Base-by-base conservation (phyloP, 208 protist species). In the Leishmania tropica region DNA sequence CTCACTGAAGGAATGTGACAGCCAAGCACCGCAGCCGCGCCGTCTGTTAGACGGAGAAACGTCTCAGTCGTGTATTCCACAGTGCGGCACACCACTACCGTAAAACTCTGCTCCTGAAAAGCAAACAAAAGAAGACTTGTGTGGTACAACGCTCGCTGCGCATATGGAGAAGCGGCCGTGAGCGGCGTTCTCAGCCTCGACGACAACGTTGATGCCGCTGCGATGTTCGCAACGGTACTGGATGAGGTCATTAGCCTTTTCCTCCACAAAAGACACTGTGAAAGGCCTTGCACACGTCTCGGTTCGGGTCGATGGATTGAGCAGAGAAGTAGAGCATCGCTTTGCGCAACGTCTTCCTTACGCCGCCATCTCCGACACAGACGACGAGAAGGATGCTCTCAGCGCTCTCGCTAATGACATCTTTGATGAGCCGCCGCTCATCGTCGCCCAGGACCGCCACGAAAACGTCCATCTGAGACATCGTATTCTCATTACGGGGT, bases 161-260 rank as follows among this genome's bases (percentile, higher is more conserved):
- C 84, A 83, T 15, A 93, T 80, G 31, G 89, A 90, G 51, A 74
- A 85, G 76, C 90, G 92, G 21, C 76, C 65, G 79, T 94, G 78
- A 35, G 75, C 60, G 21, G 79, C 81, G 48, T 84, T 83, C 62
- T 96, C 92, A 40, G 87, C 81, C 45, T 94, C 89, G 54, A 94
- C 80, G 2, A 93, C 82, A 68, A 80, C 87, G 47, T 89, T 83
- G 78, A 96, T 91, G 72, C 92, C 90, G 51, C 70, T 82, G 13
- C 85, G 80, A 15, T 89, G 86, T 62, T 96, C 88, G 76, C 90
- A 96, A 11, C 85, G 77, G 79, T 93, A 94, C 65, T 92, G 84
- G 40, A 94, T 84, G 58, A 92, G 35, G 48, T 89, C 89, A 60
- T 87, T 83, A 21, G 81, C 78, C 15, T 78, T 77, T 53, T 92